phyloP scores from a whole-genome alignment of 805 yeast genomes.

The Metschnikowia lochheadii region DNA sequence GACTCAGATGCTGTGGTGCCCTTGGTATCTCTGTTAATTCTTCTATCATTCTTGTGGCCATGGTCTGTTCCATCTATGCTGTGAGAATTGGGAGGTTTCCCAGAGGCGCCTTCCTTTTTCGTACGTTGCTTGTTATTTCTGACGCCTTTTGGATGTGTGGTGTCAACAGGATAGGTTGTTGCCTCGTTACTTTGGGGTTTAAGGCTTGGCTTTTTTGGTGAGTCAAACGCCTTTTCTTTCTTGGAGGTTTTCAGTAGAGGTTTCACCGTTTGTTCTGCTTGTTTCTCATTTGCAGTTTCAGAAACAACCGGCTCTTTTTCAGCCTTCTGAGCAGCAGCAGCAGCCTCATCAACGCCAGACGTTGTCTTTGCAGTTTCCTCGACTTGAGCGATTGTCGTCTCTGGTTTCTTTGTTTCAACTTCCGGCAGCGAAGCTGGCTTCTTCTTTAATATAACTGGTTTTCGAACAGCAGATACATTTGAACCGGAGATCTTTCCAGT shows the following conservation, averaged over 20 bases:
- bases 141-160: background rate
- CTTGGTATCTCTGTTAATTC: background rate
- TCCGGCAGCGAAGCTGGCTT: conserved; percentile 13
- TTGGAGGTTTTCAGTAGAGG: background rate
- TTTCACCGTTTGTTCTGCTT: background rate
- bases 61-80: background rate
- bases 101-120: background rate
- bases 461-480: conserved; percentile 24
- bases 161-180: background rate
- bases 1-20: background rate
- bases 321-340: background rate
- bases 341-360: background rate
- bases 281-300: background rate
- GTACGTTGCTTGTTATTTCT: background rate
- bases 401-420: background rate
- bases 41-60: background rate
- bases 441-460: conserved; percentile 40
- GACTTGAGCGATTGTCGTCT: background rate
- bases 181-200: background rate
- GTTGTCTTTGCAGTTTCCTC: background rate
- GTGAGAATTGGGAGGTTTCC: background rate
- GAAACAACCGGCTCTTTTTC: background rate
- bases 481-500: conserved; percentile 17
- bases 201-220: background rate
- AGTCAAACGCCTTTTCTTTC: background rate